Evolutionary conservation across 306 rosid species (phyloP).

Genomic region (Cucumis hystrix): DNA sequence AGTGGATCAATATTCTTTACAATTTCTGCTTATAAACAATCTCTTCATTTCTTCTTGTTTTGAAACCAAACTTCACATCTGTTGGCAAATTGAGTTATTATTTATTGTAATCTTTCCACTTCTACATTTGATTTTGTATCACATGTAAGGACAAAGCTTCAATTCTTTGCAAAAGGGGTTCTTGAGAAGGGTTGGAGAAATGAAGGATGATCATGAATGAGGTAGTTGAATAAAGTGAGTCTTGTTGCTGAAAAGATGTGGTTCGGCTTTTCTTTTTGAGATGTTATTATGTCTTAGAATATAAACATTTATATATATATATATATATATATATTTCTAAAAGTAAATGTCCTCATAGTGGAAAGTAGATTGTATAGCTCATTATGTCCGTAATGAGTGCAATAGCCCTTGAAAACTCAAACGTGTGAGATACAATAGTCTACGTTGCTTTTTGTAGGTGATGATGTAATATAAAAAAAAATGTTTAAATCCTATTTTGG

Average conservation of each 20-base stretch:
- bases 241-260: neutral
- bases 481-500: no score
- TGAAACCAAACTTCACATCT: neutral
- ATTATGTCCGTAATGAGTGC: neutral
- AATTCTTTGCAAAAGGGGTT: neutral
- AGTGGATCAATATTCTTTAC: neutral
- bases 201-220: neutral
- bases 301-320: neutral
- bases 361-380: neutral
- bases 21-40: neutral
- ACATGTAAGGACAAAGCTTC: neutral
- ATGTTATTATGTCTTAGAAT: neutral
- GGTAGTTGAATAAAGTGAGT: neutral
- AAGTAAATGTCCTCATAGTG: neutral
- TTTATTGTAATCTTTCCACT: neutral
- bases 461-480: neutral
- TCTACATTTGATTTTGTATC: neutral
- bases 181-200: neutral
- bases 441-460: neutral
- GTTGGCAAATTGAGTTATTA: neutral
- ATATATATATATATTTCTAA: no score
- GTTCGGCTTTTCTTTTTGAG: neutral
- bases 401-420: neutral
- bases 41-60: neutral
- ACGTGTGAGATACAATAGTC: neutral